phyloP scores from a whole-genome alignment of 2,329 filamentous ascomycete genomes.

The Thermochaetoides dissita region DNA sequence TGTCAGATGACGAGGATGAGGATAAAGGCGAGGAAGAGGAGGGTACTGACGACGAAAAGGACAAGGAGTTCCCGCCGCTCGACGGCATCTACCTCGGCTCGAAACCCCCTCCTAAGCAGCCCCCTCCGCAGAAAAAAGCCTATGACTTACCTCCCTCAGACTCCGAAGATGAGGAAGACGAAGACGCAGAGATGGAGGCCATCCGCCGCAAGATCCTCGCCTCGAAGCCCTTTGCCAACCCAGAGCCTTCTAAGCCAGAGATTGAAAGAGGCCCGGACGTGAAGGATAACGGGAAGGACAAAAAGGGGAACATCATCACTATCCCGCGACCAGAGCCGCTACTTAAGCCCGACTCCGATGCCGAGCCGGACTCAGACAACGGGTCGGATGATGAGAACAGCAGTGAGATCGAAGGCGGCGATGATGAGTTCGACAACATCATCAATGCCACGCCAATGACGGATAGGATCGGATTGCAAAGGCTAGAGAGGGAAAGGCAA shows the following conservation, averaged over 20 bases:
- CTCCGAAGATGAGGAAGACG: slow-evolving; percentile 44
- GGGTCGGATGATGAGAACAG: slow-evolving; percentile 14
- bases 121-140: slow-evolving; percentile 43
- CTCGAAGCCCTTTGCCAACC: slow-evolving; percentile 73
- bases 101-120: slow-evolving; percentile 24
- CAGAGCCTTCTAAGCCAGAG: slow-evolving; percentile 15
- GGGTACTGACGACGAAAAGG: slow-evolving; percentile 25
- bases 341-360: slow-evolving; percentile 45
- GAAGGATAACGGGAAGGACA: slow-evolving; percentile 20
- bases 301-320: slow-evolving; percentile 44
- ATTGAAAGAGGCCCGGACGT: too few species aligned
- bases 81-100: slow-evolving; percentile 50
- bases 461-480: slow-evolving; percentile 58
- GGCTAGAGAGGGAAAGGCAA: slow-evolving; percentile 41
- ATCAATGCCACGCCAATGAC: slow-evolving; percentile 84
- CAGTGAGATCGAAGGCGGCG: slow-evolving; percentile 29
- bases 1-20: slow-evolving; percentile 40
- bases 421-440: slow-evolving; percentile 69
- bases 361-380: slow-evolving; percentile 59
- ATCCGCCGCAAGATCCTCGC: slow-evolving; percentile 79
- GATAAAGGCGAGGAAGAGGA: slow-evolving; percentile 32
- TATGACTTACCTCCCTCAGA: slow-evolving; percentile 62
- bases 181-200: slow-evolving; percentile 81
- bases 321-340: slow-evolving; percentile 40
- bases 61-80: slow-evolving; percentile 30